Percentiles rank a stretch among this genome's conserved stretches.
Evolutionary conservation across 1,284 basidiomycete species (phyloP).

Genomic region (Ganoderma lucidum): DNA sequence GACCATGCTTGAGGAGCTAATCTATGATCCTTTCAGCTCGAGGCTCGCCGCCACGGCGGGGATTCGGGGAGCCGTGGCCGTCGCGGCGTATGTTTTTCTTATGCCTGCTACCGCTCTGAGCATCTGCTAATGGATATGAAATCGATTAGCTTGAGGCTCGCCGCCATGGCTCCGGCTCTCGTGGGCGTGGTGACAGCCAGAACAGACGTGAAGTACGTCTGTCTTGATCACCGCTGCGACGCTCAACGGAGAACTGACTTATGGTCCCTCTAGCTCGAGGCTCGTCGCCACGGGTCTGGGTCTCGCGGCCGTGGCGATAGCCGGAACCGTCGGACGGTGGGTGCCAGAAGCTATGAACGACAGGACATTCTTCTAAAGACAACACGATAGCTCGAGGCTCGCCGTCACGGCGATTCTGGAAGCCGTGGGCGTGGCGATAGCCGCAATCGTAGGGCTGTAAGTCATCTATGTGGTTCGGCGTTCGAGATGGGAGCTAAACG

Average conservation of each 20-base stretch:
- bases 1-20: neutral
- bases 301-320: conserved; percentile 25
- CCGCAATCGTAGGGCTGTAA: conserved; percentile 13
- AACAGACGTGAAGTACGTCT: conserved; percentile 18
- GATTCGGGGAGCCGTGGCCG: conserved; percentile 22
- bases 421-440: conserved; percentile 26
- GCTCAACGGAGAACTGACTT: neutral
- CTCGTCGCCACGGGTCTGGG: conserved; percentile 24
- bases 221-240: neutral
- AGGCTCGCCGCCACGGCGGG: conserved; percentile 17
- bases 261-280: neutral
- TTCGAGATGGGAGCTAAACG: neutral
- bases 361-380: neutral
- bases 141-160: conserved; percentile 16
- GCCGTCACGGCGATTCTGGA: conserved; percentile 23
- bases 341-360: neutral
- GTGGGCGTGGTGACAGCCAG: conserved; percentile 24
- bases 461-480: neutral
- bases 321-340: conserved; percentile 12
- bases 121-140: neutral
- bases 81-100: conserved; percentile 7
- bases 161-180: conserved; percentile 24
- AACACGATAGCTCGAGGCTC: conserved; percentile 13
- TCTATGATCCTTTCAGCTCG: conserved; percentile 1
- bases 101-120: neutral